phyloP scores from a whole-genome alignment of 2,329 filamentous ascomycete species.

The Aureobasidium sp. region DNA sequence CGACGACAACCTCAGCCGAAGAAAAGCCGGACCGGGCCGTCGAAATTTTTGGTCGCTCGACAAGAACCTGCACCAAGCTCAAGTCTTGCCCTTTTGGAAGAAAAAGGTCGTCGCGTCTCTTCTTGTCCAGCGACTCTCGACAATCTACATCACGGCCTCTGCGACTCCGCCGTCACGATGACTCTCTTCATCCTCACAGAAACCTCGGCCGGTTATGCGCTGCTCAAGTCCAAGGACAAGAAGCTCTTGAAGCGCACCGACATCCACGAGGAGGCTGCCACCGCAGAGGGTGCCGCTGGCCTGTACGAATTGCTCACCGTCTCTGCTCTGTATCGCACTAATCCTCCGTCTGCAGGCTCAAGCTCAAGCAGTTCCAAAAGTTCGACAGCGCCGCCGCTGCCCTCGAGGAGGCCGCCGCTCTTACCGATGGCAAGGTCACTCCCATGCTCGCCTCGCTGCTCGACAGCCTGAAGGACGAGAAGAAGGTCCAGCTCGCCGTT shows the following conservation, averaged over 20 bases:
- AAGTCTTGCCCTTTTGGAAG: background rate
- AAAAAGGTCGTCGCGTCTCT: slow-evolving; percentile 14
- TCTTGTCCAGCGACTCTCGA: background rate
- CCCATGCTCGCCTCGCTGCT: slow-evolving; percentile 76
- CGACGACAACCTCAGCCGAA: background rate
- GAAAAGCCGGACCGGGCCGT: background rate
- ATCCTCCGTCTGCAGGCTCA: slow-evolving; percentile 44
- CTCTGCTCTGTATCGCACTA: background rate
- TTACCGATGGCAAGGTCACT: slow-evolving; percentile 84
- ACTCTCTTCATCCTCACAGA: slow-evolving; percentile 77
- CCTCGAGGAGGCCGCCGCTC: slow-evolving; percentile 78
- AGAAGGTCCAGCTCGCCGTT: slow-evolving; percentile 90
- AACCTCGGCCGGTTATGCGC: slow-evolving; percentile 92
- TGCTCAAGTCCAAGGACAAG: slow-evolving; percentile 98
- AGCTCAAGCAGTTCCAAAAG: slow-evolving; percentile 95
- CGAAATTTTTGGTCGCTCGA: slow-evolving; percentile 2
- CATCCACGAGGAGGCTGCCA: slow-evolving; percentile 64
- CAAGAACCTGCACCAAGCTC: slow-evolving; percentile 1
- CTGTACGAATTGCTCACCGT: slow-evolving; percentile 40
- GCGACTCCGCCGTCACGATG: slow-evolving; percentile 30
- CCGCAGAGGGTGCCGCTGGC: slow-evolving; percentile 76
- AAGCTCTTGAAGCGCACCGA: slow-evolving; percentile 89
- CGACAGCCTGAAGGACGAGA: slow-evolving; percentile 89
- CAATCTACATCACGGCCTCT: background rate
- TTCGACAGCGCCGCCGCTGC: slow-evolving; percentile 90